These are phyloP conservation scores for Saururus chinensis DNA, from an alignment of 164 flowering plant species.

Conservation along the genomic window DNA sequence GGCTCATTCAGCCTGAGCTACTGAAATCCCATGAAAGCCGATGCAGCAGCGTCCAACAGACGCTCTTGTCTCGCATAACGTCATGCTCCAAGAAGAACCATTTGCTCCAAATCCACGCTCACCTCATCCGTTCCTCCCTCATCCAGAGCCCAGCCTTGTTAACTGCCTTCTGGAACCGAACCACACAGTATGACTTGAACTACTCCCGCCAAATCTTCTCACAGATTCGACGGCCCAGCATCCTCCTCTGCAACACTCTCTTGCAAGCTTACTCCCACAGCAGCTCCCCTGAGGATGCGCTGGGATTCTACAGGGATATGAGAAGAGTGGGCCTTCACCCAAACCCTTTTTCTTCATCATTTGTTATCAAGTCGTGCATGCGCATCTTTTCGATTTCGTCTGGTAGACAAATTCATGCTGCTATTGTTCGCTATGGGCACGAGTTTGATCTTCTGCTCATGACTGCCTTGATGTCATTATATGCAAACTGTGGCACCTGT, in stretches of 20 bases:
- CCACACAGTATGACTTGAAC: slow-evolving; percentile 11
- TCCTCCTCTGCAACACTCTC: slow-evolving; percentile 34
- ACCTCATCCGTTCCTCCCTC: slow-evolving; percentile 34
- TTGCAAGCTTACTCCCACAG: slow-evolving; percentile 46
- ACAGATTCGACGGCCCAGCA: slow-evolving; percentile 25
- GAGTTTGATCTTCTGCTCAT: slow-evolving; percentile 36
- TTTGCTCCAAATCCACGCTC: slow-evolving; percentile 57
- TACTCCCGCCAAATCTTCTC: slow-evolving; percentile 36
- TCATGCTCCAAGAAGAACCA: slow-evolving; percentile 33
- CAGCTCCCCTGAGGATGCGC: slow-evolving; percentile 27
- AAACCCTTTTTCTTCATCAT: slow-evolving; percentile 38
- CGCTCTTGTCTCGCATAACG: slow-evolving; percentile 28
- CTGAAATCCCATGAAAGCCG: too few species aligned
- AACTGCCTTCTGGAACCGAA: slow-evolving; percentile 29
- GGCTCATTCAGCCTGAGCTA: neutral
- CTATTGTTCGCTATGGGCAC: slow-evolving; percentile 45
- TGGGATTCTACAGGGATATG: slow-evolving; percentile 38
- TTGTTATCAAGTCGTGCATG: slow-evolving; percentile 38
- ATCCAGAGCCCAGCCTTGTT: slow-evolving; percentile 25
- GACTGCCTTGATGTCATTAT: slow-evolving; percentile 61
- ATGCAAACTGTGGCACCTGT: slow-evolving; percentile 26
- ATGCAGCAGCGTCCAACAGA: too few species aligned
- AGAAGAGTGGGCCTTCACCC: slow-evolving; percentile 22
- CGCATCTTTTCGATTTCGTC: slow-evolving; percentile 16
- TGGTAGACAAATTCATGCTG: slow-evolving; percentile 49